These are phyloP conservation scores for Citeromyces hawaiiensis DNA, from an alignment of 1,139 yeast genomes.

Conservation along the genomic window DNA sequence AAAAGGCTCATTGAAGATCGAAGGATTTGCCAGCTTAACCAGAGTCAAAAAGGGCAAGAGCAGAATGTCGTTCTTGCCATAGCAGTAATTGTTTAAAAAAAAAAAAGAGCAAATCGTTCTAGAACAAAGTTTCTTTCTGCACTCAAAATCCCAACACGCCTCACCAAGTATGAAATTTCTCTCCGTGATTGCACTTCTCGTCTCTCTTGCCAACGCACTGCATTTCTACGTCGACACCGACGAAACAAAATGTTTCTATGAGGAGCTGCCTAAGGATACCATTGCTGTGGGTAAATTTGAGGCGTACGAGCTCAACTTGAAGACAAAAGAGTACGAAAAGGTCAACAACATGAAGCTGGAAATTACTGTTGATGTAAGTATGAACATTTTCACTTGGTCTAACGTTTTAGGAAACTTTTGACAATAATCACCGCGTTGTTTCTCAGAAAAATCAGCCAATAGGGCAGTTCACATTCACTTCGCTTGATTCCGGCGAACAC, in stretches of 20 bases:
- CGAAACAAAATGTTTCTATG: conserved; percentile 36
- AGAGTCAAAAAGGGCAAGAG: too few species aligned
- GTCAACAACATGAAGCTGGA: conserved; percentile 21
- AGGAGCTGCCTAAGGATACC: conserved; percentile 35
- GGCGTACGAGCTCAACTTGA: conserved; percentile 17
- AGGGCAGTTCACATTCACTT: conserved; percentile 50
- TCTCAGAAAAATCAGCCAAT: conserved; percentile 33
- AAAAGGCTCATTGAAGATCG: too few species aligned
- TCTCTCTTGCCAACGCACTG: conserved; percentile 11
- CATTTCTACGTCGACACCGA: conserved; percentile 30
- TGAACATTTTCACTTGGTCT: not conserved
- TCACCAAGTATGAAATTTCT: not conserved
- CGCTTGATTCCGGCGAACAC: conserved; percentile 51
- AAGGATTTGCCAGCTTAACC: too few species aligned
- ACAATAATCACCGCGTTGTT: conserved; percentile 41
- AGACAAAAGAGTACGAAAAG: conserved; percentile 19
- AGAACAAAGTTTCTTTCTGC: too few species aligned
- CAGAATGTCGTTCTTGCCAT: too few species aligned
- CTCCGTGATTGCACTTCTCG: not conserved
- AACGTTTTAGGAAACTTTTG: conserved; percentile 30
- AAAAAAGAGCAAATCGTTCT: too few species aligned
- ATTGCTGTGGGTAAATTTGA: conserved; percentile 30
- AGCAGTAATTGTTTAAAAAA: too few species aligned
- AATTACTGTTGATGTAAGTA: conserved; percentile 33
- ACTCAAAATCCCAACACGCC: not conserved